phyloP scores from a whole-genome alignment of 1,284 basidiomycete genomes.

The Hemileia vastatrix region DNA sequence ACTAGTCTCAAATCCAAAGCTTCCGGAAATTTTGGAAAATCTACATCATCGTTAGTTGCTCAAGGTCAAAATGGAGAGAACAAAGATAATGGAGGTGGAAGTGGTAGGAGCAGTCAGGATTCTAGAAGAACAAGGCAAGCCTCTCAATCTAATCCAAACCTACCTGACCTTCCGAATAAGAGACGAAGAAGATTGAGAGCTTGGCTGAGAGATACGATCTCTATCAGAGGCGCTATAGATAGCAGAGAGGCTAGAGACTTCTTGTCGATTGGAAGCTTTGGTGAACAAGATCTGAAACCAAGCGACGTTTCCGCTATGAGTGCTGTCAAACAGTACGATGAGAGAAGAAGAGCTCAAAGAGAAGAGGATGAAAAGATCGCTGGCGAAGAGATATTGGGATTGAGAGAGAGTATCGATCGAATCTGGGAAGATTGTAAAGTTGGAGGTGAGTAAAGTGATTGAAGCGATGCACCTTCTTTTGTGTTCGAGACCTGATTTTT shows the following conservation, averaged over 20 bases:
- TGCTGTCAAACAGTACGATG: conserved; percentile 32
- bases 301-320: conserved; percentile 33
- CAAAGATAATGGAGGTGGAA: no score
- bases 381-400: conserved; percentile 36
- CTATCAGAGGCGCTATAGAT: conserved; percentile 36
- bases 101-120: no score
- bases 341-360: conserved; percentile 33
- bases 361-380: conserved; percentile 34
- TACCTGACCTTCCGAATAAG: no score
- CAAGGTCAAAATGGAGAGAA: no score
- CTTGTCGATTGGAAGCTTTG: conserved; percentile 34
- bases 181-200: conserved; percentile 34
- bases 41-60: no score
- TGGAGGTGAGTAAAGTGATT: not conserved
- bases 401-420: conserved; percentile 34
- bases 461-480: not conserved
- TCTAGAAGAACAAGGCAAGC: no score
- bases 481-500: no score
- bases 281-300: conserved; percentile 30
- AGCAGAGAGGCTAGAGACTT: conserved; percentile 36
- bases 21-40: no score
- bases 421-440: conserved; percentile 36
- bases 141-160: no score
- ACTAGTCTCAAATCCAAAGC: no score
- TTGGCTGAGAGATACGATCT: conserved; percentile 40